These are phyloP conservation scores for Biscogniauxia marginata DNA, from an alignment of 2,329 filamentous ascomycete genomes.

Conservation along the genomic window DNA sequence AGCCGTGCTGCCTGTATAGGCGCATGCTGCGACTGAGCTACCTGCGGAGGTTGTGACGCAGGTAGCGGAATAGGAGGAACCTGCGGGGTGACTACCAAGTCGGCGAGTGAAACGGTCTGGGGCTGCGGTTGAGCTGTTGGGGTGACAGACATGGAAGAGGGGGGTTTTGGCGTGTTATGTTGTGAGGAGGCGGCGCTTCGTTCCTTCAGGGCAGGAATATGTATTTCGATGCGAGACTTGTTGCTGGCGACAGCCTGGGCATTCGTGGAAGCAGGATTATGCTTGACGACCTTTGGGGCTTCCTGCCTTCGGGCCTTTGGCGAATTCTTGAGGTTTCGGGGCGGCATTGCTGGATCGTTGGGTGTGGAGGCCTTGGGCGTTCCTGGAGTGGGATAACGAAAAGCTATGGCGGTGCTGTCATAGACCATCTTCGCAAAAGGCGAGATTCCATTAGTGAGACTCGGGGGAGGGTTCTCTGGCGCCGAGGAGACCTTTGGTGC, in stretches of 20 bases:
- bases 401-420: conserved; percentile 41
- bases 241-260: conserved; percentile 30
- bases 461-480: conserved; percentile 27
- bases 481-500: conserved; percentile 37
- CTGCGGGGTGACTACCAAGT: conserved; percentile 29
- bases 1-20: conserved; percentile 7
- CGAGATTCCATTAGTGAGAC: conserved; percentile 43
- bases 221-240: conserved; percentile 30
- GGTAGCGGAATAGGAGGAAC: conserved; percentile 14
- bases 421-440: conserved; percentile 51
- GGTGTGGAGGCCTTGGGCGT: conserved; percentile 27
- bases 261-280: conserved; percentile 38
- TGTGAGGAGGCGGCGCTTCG: conserved; percentile 21
- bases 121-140: conserved; percentile 22
- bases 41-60: conserved; percentile 16
- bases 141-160: conserved; percentile 5
- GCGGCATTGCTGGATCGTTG: conserved; percentile 30
- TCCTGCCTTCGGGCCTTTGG: conserved; percentile 32
- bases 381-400: conserved; percentile 40
- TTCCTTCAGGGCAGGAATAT: conserved; percentile 28
- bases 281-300: conserved; percentile 37
- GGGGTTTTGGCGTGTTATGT: conserved; percentile 16
- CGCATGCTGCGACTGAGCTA: conserved; percentile 9
- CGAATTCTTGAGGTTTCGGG: conserved; percentile 30
- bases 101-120: conserved; percentile 31